Conservation (phyloP, 1,139 yeast genomes). For the Taphrina populina region DNA sequence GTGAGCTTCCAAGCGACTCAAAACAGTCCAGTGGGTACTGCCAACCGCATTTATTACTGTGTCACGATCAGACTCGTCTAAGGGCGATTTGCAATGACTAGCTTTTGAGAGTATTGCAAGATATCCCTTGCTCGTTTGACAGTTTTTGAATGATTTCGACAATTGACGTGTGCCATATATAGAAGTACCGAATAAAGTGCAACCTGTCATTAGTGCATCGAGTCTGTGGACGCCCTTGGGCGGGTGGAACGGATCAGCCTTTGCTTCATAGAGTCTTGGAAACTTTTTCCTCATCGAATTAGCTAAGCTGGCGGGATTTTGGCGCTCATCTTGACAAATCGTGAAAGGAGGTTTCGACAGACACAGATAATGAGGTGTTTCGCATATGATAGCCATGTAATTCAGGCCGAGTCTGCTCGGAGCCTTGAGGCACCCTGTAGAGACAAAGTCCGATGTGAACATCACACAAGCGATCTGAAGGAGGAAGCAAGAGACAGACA, state of each 20-base stretch:
- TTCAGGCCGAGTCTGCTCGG: no score
- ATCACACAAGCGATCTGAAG: no score
- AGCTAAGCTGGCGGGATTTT: slow-evolving; percentile 10
- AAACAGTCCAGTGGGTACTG: slow-evolving; percentile 18
- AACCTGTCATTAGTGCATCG: slow-evolving; percentile 17
- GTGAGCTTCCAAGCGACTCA: background rate
- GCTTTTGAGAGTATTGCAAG: slow-evolving; percentile 16
- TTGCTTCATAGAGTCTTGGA: slow-evolving; percentile 6
- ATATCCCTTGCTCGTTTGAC: slow-evolving; percentile 9
- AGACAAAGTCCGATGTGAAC: no score
- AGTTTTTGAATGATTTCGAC: slow-evolving; percentile 5
- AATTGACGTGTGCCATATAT: slow-evolving; percentile 24
- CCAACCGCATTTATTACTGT: slow-evolving; percentile 6
- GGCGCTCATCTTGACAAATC: slow-evolving; percentile 25
- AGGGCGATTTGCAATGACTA: background rate
- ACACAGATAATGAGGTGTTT: slow-evolving; percentile 14
- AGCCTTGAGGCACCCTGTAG: no score
- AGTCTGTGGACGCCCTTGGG: slow-evolving; percentile 27
- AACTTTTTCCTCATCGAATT: background rate
- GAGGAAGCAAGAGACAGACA: background rate
- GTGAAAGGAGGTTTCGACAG: slow-evolving; percentile 26
- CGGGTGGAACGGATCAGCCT: slow-evolving; percentile 16
- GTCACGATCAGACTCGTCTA: slow-evolving; percentile 9
- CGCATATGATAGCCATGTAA: slow-evolving; percentile 1
- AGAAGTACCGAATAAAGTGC: slow-evolving; percentile 16